Conservation (phyloP, 257 asterid genomes). For the Buddleja alternifolia region DNA sequence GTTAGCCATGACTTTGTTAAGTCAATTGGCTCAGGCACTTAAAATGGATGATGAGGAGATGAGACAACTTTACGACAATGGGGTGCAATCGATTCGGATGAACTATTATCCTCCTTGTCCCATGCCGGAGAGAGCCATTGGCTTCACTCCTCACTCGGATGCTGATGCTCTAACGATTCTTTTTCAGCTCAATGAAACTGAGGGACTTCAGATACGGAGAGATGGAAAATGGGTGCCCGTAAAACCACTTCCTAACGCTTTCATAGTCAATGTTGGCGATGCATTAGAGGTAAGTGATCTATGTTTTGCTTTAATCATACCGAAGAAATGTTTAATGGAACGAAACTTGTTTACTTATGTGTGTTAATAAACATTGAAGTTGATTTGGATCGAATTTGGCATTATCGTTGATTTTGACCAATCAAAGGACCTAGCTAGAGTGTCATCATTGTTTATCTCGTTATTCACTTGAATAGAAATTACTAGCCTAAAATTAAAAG, state of each 20-base stretch:
- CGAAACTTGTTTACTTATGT: no score
- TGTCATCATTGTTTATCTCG: no score
- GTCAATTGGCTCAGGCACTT: conserved; percentile 46
- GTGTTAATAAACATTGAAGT: no score
- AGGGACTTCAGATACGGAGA: conserved; percentile 52
- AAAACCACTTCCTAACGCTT: conserved; percentile 50
- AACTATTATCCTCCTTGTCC: conserved; percentile 67
- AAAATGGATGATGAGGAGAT: conserved; percentile 48
- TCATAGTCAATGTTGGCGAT: conserved; percentile 59
- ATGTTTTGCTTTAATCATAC: no score
- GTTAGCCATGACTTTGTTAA: conserved; percentile 41
- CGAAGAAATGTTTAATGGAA: no score
- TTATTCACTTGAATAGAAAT: no score
- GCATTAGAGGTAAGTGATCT: conserved; percentile 59
- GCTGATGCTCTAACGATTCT: conserved; percentile 62
- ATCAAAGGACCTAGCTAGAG: no score
- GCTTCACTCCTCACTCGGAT: conserved; percentile 61
- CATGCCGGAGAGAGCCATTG: conserved; percentile 47
- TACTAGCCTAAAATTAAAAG: no score
- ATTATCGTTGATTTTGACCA: no score
- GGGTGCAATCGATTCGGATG: conserved; percentile 57
- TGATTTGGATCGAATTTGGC: no score
- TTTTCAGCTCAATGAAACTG: conserved; percentile 52
- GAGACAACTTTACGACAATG: conserved; percentile 34
- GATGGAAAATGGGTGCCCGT: conserved; percentile 53